These are phyloP conservation scores for Claviceps lovelessii DNA, from an alignment of 2,329 filamentous ascomycete species.

Conservation along the genomic window DNA sequence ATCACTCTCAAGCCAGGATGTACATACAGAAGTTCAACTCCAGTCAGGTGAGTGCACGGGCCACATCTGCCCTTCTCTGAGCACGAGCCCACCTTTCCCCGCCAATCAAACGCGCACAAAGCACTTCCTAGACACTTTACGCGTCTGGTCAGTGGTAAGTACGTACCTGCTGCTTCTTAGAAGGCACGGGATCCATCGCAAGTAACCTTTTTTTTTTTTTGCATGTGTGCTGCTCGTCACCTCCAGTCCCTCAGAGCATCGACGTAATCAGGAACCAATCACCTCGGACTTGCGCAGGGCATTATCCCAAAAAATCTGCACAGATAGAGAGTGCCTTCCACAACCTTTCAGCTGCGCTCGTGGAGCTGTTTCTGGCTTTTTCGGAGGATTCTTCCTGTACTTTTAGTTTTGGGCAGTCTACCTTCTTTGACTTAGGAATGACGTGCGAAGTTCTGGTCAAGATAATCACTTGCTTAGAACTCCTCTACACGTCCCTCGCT, in stretches of 20 bases:
- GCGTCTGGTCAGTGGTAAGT: not conserved
- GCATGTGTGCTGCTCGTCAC: not conserved
- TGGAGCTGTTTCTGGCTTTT: not conserved
- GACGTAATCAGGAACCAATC: not conserved
- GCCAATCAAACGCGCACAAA: not conserved
- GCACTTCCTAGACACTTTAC: not conserved
- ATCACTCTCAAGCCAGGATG: too few species aligned
- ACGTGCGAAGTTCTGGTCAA: not conserved
- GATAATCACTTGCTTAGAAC: not conserved
- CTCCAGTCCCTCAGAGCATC: not conserved
- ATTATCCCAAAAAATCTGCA: not conserved
- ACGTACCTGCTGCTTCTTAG: too few species aligned
- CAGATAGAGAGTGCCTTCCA: not conserved
- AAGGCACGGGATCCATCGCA: not conserved
- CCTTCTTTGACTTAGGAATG: not conserved
- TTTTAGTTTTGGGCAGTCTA: not conserved
- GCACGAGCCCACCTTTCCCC: not conserved
- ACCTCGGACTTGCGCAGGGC: not conserved
- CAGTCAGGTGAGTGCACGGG: too few species aligned
- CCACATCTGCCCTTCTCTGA: too few species aligned
- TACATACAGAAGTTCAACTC: too few species aligned
- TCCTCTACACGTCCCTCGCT: not conserved
- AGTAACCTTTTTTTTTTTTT: not conserved
- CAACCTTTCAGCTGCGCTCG: not conserved
- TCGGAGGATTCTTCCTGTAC: not conserved